Evolutionary conservation across 1,139 yeast genomes (phyloP).

Genomic region (Pichia sp.): DNA sequence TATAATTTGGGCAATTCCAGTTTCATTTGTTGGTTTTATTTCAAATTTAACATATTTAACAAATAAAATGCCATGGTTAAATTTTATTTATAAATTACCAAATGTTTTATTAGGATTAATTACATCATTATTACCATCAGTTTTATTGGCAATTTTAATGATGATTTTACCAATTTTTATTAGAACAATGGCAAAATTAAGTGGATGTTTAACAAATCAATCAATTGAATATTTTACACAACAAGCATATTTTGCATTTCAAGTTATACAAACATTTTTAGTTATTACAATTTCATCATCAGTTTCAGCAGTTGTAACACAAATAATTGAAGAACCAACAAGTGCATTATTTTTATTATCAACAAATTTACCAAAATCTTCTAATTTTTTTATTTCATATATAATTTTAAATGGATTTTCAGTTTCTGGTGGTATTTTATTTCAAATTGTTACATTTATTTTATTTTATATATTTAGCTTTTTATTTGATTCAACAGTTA

Average conservation of each 20-base stretch:
- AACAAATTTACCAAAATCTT: slow-evolving; percentile 70
- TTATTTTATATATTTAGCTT: slow-evolving; percentile 42
- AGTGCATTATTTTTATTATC: slow-evolving; percentile 69
- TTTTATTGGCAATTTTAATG: slow-evolving; percentile 52
- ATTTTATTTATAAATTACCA: slow-evolving; percentile 50
- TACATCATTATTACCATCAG: slow-evolving; percentile 55
- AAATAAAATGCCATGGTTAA: slow-evolving; percentile 46
- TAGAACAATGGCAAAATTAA: slow-evolving; percentile 60
- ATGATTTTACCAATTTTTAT: slow-evolving; percentile 76
- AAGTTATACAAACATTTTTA: slow-evolving; percentile 74
- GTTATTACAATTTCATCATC: slow-evolving; percentile 86
- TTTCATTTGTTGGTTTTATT: slow-evolving; percentile 60
- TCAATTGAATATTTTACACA: slow-evolving; percentile 78
- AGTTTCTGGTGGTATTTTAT: slow-evolving; percentile 58
- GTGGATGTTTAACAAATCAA: slow-evolving; percentile 69
- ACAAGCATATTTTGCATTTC: slow-evolving; percentile 66
- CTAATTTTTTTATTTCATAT: slow-evolving; percentile 74
- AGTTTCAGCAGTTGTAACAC: slow-evolving; percentile 58
- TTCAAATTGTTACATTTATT: slow-evolving; percentile 38
- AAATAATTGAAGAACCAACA: slow-evolving; percentile 62
- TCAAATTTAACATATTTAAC: slow-evolving; percentile 60
- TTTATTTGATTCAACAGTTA: slow-evolving; percentile 42
- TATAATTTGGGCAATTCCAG: slow-evolving; percentile 63
- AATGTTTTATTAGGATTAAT: slow-evolving; percentile 44
- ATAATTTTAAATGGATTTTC: slow-evolving; percentile 67